Conservation (phyloP, 106 monocot species). For the Ottelia alismoides region DNA sequence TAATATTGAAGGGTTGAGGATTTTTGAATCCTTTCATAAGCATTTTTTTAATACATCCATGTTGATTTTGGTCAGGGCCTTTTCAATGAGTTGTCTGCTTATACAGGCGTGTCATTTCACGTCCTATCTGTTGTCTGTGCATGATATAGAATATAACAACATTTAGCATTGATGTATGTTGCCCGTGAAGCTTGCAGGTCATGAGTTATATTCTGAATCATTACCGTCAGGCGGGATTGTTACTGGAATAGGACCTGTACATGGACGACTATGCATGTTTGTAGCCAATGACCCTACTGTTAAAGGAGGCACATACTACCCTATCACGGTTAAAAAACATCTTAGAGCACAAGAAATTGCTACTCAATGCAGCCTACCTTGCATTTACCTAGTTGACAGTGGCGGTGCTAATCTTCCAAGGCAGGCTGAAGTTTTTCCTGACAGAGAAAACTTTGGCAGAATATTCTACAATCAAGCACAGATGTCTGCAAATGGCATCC, state of each 20-base stretch:
- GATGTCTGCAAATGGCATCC: slow-evolving; percentile 92
- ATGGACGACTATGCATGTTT: slow-evolving; percentile 89
- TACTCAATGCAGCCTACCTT: slow-evolving; percentile 70
- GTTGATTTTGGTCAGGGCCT: no score
- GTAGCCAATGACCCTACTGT: slow-evolving; percentile 98
- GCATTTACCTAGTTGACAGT: slow-evolving; percentile 95
- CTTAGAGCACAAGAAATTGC: slow-evolving; percentile 97
- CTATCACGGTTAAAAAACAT: slow-evolving; percentile 96
- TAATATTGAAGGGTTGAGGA: no score
- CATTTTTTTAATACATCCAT: no score
- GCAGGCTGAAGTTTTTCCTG: slow-evolving; percentile 97
- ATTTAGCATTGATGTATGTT: no score
- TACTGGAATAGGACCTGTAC: slow-evolving; percentile 86
- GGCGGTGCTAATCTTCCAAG: slow-evolving; percentile 97
- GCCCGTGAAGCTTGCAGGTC: slow-evolving; percentile 74
- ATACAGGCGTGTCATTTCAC: no score
- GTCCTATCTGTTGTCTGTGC: background rate
- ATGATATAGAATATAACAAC: background rate
- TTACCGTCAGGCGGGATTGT: slow-evolving; percentile 92
- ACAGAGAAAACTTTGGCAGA: slow-evolving; percentile 96
- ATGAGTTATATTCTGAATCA: slow-evolving; percentile 76
- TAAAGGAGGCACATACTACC: slow-evolving; percentile 97
- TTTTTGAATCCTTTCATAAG: no score
- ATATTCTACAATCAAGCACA: slow-evolving; percentile 98
- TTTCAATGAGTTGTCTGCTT: no score